Evolutionary conservation across 768 basidiomycete species (phyloP).

Genomic region (Galerina sulciceps): DNA sequence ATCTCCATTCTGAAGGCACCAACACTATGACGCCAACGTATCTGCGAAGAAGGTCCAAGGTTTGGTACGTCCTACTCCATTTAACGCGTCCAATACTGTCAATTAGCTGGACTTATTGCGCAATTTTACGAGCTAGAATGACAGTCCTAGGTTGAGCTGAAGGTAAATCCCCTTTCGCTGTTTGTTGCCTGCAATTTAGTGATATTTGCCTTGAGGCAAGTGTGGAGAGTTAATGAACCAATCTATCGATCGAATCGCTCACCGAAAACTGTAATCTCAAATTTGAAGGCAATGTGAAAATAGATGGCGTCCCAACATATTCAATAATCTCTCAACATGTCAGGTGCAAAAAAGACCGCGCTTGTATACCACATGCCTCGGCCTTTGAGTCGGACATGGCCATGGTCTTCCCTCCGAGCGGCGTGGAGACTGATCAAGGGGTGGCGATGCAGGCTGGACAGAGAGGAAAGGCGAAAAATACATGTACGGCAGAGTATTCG

Average conservation of each 20-base stretch:
- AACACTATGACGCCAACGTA: neutral
- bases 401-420: neutral
- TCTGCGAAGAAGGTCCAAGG: neutral
- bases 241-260: slow-evolving; percentile 1
- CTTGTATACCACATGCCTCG: neutral
- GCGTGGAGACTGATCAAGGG: neutral
- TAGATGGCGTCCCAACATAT: neutral
- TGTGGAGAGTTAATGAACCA: neutral
- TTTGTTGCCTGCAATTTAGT: neutral
- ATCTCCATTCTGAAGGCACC: neutral
- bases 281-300: neutral
- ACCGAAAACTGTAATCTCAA: neutral
- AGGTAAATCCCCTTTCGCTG: too few relatives aligned
- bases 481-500: neutral
- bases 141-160: neutral
- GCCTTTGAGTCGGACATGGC: neutral
- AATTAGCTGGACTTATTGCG: neutral
- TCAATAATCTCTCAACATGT: too few relatives aligned
- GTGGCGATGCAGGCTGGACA: neutral
- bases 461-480: too few relatives aligned
- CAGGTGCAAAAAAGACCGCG: neutral
- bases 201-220: neutral
- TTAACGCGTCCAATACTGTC: neutral
- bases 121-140: neutral
- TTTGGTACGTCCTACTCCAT: neutral